Conservation (phyloP, 2,329 filamentous ascomycete genomes). For the Paradendryphiella salina region DNA sequence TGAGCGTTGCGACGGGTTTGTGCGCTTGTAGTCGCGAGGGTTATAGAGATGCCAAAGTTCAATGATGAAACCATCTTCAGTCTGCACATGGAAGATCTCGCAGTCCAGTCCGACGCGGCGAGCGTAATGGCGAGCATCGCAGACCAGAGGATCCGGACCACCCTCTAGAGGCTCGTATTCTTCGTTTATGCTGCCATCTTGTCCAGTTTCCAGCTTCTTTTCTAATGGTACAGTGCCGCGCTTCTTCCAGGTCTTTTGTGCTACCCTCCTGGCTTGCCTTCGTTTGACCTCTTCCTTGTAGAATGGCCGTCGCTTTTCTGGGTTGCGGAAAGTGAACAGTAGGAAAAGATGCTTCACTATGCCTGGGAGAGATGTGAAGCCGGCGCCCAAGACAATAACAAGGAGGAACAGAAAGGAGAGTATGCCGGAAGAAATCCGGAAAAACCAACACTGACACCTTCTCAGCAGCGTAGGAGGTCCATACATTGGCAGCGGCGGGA, state of each 20-base stretch:
- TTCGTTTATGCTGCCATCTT: constrained; percentile 49
- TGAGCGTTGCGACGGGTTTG: constrained; percentile 54
- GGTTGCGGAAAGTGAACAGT: constrained; percentile 62
- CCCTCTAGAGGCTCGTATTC: constrained; percentile 77
- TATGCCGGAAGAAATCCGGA: constrained; percentile 70
- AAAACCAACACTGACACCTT: constrained; percentile 65
- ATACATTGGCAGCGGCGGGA: constrained; percentile 82
- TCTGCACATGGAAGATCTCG: constrained; percentile 81
- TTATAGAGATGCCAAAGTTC: constrained; percentile 89
- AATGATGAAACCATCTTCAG: constrained; percentile 91
- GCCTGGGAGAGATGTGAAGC: constrained; percentile 67
- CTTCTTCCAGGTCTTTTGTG: constrained; percentile 65
- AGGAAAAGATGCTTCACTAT: constrained; percentile 56
- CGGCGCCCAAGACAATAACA: constrained; percentile 73
- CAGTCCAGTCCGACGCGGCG: constrained; percentile 83
- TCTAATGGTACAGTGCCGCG: constrained; percentile 36
- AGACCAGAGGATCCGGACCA: constrained; percentile 74
- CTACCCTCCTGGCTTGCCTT: constrained; percentile 59
- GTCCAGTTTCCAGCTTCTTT: constrained; percentile 47
- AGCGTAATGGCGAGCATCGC: constrained; percentile 84
- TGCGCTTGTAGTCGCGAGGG: constrained; percentile 68
- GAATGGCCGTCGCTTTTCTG: constrained; percentile 67
- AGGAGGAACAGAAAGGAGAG: constrained; percentile 77
- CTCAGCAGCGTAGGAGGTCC: constrained; percentile 71
- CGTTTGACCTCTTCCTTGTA: constrained; percentile 70